These are phyloP conservation scores for Fistulinella staudtii DNA, from an alignment of 1,284 basidiomycete genomes.

Conservation along the genomic window DNA sequence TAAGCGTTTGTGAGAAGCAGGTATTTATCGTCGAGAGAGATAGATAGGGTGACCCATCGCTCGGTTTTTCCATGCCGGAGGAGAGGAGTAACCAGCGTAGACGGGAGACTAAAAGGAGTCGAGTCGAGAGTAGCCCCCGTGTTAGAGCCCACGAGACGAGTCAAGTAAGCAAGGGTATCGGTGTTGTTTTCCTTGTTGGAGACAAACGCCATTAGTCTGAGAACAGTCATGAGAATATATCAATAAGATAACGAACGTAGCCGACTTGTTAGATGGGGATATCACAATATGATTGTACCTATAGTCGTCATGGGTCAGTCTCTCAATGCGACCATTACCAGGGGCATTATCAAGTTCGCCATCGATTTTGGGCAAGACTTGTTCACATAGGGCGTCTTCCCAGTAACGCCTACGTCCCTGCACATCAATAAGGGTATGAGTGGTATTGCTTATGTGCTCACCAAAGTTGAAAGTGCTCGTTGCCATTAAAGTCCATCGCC, in stretches of 20 bases:
- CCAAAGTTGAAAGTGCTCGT: conserved; percentile 40
- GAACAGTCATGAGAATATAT: conserved; percentile 4
- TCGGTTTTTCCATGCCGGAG: conserved; percentile 30
- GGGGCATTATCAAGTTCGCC: conserved; percentile 36
- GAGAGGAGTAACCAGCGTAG: conserved; percentile 30
- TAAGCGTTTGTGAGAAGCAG: conserved; percentile 28
- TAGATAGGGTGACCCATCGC: conserved; percentile 22
- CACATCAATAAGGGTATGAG: neutral
- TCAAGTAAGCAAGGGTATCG: conserved; percentile 35
- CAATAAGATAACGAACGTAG: neutral
- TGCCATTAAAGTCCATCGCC: conserved; percentile 38
- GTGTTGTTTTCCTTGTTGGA: conserved; percentile 37
- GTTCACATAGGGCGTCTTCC: conserved; percentile 31
- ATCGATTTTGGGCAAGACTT: conserved; percentile 29
- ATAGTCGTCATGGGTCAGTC: conserved; percentile 35
- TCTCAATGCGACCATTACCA: conserved; percentile 36
- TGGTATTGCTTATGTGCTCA: conserved; percentile 11
- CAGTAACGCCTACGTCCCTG: conserved; percentile 36
- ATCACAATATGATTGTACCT: conserved; percentile 25
- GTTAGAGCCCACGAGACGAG: conserved; percentile 27
- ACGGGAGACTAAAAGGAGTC: conserved; percentile 26
- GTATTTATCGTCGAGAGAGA: conserved; percentile 36
- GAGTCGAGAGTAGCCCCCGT: conserved; percentile 26
- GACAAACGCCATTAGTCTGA: conserved; percentile 32
- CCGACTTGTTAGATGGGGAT: conserved; percentile 35